Conservation (phyloP, 495 filamentous ascomycete species). For the Xylona heveae region DNA sequence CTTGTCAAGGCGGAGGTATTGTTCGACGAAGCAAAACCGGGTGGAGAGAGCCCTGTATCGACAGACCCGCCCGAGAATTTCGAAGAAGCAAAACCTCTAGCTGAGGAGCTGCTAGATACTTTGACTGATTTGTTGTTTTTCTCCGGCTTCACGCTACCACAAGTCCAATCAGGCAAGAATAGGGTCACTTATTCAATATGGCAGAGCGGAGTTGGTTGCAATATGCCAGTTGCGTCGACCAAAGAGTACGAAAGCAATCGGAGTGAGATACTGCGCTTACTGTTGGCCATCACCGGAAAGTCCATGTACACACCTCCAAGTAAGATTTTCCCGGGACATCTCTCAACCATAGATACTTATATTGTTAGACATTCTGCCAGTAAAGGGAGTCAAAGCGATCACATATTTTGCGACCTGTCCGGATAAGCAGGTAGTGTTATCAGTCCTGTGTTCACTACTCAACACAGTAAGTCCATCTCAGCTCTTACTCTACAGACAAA, state of each 20-base stretch:
- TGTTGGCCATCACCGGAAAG: conserved; percentile 71
- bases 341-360: conserved; percentile 4
- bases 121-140: conserved; percentile 83
- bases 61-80: conserved; percentile 33
- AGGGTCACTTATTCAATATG: conserved; percentile 91
- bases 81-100: conserved; percentile 71
- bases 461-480: conserved; percentile 54
- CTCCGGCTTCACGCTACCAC: conserved; percentile 66
- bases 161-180: conserved; percentile 33
- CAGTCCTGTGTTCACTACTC: conserved; percentile 71
- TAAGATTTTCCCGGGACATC: conserved; percentile 13
- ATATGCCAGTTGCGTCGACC: conserved; percentile 65
- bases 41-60: conserved; percentile 25
- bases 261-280: conserved; percentile 67
- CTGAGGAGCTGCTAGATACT: conserved; percentile 84
- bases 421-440: conserved; percentile 83
- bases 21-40: conserved; percentile 53
- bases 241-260: conserved; percentile 85
- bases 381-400: conserved; percentile 67
- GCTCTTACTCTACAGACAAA: not conserved
- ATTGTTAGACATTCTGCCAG: conserved; percentile 41
- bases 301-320: conserved; percentile 82
- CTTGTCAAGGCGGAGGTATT: conserved; percentile 47
- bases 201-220: conserved; percentile 95
- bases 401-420: conserved; percentile 74